Evolutionary conservation across 1,284 basidiomycete species (phyloP), one percentile per base, ranked within the genome.

Genomic region (Leccinum pachyderme): DNA sequence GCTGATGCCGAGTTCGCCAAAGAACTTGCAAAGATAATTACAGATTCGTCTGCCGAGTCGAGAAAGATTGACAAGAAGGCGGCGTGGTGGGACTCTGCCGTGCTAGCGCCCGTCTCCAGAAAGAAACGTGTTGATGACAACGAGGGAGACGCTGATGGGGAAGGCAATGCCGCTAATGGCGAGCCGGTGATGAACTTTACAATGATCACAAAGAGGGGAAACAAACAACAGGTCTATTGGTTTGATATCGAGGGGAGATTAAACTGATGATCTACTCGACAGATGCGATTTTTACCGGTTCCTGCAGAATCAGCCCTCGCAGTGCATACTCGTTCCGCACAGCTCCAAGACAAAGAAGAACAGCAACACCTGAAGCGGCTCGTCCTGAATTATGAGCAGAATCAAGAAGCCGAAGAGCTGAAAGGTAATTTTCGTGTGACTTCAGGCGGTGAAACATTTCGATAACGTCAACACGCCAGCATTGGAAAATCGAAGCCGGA

Each of bases 21-120:
- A 68, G 97, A 99, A 70, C 83, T 99, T 27, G 94, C 96, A 1
- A 96, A 93, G 75, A 89, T 99, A 78, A 86, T 97, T 47, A 91
- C 90, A 0, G 93, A 96, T 63, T 89, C 83, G 7, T 90, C 91
- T 41, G 80, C 86, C 9, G 86, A 95, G 65, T 80, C 87, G n/a
- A 77, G 91, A 55, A 92, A 90, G 63, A 83, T 93, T 22, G 89
- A 93, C 68, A 88, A 87, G 72, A 92, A 89, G 72, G 86, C 88
- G 0, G 90, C 90, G 0, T 79, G 93, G 52, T 93, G 92, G 85
- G 93, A 95, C 66, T 86, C 89, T 45, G 83, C 90, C n/a, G 84
- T 93, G 18, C 72, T 91, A 62, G 82, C 86, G 58, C 81, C 85
- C 8, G 79, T 78, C 47, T 59, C 80, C 52, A 78, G 85, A 47